phyloP scores from a whole-genome alignment of 768 basidiomycete genomes.

The Crepidotus variabilis region DNA sequence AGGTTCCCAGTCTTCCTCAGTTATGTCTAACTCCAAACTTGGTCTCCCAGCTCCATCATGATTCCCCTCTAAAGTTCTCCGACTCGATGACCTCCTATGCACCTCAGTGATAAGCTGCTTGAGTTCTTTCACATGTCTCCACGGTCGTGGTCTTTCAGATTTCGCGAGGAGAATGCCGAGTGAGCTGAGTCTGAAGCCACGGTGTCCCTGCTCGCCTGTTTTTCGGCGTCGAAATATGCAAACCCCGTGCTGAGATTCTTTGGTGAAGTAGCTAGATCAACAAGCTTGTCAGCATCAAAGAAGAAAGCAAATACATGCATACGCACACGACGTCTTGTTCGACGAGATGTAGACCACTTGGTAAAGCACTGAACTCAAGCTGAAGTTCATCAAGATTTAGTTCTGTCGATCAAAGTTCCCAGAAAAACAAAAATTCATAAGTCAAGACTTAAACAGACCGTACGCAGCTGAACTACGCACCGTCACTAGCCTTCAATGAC shows the following conservation, averaged over 20 bases:
- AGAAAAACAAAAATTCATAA: background rate
- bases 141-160: slow-evolving; percentile 66
- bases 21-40: slow-evolving; percentile 32
- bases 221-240: slow-evolving; percentile 69
- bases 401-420: slow-evolving; percentile 33
- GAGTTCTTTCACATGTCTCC: slow-evolving; percentile 64
- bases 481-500: slow-evolving; percentile 67
- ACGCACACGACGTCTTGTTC: slow-evolving; percentile 78
- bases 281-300: slow-evolving; percentile 1
- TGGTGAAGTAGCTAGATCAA: slow-evolving; percentile 61
- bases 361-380: slow-evolving; percentile 78
- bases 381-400: slow-evolving; percentile 50
- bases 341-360: slow-evolving; percentile 77
- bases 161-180: slow-evolving; percentile 70
- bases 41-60: slow-evolving; percentile 28
- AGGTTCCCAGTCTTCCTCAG: slow-evolving; percentile 59
- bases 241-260: slow-evolving; percentile 65
- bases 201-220: slow-evolving; percentile 68
- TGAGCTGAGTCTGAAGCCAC: slow-evolving; percentile 78
- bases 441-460: background rate
- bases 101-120: slow-evolving; percentile 55
- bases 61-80: slow-evolving; percentile 27
- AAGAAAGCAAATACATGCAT: background rate
- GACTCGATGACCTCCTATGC: slow-evolving; percentile 37
- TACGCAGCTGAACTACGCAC: slow-evolving; percentile 28